These are phyloP conservation scores for Poa pratensis DNA, from an alignment of 176 grass and related monocot species.

Conservation along the genomic window DNA sequence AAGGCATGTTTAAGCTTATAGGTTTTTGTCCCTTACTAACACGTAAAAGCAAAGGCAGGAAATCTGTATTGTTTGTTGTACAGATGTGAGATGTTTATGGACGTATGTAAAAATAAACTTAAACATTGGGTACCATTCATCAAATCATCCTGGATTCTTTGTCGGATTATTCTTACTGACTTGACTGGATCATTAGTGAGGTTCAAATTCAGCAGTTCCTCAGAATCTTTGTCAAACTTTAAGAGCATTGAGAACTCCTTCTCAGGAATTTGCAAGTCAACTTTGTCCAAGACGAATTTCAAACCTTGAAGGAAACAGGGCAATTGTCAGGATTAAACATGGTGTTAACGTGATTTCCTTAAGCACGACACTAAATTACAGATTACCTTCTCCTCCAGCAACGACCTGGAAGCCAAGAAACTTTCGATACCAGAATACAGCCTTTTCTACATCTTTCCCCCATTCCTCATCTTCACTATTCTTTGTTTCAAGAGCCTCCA, in stretches of 20 bases:
- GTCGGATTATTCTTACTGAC: constrained; percentile 68
- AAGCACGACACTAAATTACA: background rate
- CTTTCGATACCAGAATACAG: constrained; percentile 60
- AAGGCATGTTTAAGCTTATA: background rate
- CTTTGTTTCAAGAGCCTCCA: constrained; percentile 56
- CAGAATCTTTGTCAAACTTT: constrained; percentile 44
- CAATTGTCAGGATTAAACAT: constrained; percentile 32
- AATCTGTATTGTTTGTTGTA: background rate
- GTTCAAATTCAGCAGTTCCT: constrained; percentile 61
- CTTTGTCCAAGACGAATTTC: constrained; percentile 78
- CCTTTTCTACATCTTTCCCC: constrained; percentile 41
- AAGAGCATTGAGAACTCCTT: constrained; percentile 65
- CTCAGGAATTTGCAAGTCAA: constrained; percentile 55
- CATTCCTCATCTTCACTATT: constrained; percentile 11
- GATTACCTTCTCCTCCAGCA: constrained; percentile 45
- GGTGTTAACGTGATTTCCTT: background rate
- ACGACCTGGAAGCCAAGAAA: constrained; percentile 58
- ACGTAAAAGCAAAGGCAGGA: background rate
- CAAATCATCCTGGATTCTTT: constrained; percentile 60
- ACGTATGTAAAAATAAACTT: background rate
- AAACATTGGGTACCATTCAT: constrained; percentile 57
- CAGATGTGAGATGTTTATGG: background rate
- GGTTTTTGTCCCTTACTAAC: background rate
- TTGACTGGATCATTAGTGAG: constrained; percentile 49
- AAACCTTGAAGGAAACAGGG: constrained; percentile 49